Evolutionary conservation across 495 filamentous ascomycete genomes (phyloP), one percentile per base, ranked within the genome.

Genomic region (Astrothelium macrocarpum): DNA sequence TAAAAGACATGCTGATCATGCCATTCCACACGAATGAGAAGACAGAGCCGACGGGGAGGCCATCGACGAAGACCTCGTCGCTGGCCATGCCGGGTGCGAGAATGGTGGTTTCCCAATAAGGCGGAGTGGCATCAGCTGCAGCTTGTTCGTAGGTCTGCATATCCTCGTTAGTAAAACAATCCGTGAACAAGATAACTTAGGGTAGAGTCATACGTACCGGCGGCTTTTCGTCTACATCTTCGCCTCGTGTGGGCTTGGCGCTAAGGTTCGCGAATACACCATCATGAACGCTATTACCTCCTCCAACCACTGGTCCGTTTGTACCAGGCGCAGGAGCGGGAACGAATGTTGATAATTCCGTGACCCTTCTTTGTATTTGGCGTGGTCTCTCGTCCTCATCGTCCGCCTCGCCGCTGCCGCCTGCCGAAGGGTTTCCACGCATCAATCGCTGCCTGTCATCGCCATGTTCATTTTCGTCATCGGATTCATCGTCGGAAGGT

Each of bases 91-190:
- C 93, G 7, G 94, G 95, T 2, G 93, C 90, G 62, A 97, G 82
- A 69, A 98, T 97, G 1, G 94, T 97, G 20, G 93, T 97, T 77
- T 98, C 94, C 94, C 94, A 98, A 74, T 97, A 98, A 1, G 95
- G 94, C 0, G 94, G 94, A 39, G 94, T 91, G 25, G 93, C 90
- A 77, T 98, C 94, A 20, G 93, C 93, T 11, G 94, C 94, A 7
- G 94, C 94, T 85, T 96, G 91, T 82, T 98, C 95, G 78, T 98
- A 98, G 25, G 92, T 90, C 91, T 97, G 66, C 23, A 53, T 29
- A 16, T 49, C n/a, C 16, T 0, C 46, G 18, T 28, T 25, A 59
- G 56, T 25, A 31, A 18, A 59, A 32, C 28, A 29, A 11, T n/a
- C n/a, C n/a, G n/a, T n/a, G n/a, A n/a, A n/a, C n/a, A n/a, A n/a